Base-by-base conservation (phyloP, 192 early-diverging fungal genomes). In the Coemansia sp. region DNA sequence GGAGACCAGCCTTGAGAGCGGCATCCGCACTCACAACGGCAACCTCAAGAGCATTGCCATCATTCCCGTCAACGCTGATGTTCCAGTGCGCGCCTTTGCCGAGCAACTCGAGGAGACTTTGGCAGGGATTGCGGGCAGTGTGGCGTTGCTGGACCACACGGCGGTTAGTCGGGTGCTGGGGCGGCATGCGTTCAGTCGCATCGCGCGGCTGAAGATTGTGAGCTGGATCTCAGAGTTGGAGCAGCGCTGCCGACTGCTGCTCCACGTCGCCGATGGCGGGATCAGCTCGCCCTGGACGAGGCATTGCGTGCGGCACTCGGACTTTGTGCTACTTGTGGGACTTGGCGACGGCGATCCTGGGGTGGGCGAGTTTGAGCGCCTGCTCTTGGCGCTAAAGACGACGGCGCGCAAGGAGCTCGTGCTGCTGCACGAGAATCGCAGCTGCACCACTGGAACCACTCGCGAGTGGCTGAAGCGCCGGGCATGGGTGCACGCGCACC, bases 341-440 rank as follows among this genome's bases (percentile, higher is more conserved):
- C 77, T 96, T 7, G 96, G 93, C 18, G 95, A 97, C 63, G 92
- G 86, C 9, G 92, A 97, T 56, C 90, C 91, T 0, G 70, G 87
- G 0, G 90, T 98, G 14, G 95, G 96, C 43, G 95, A 97, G 62
- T 94, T 88, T 70, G 97, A 99, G 76, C 87, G 92, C 20, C 76
- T 96, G 48, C 83, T 99, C 60, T 83, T 98, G 62, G 88, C 93
- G 47, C 89, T 97, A 84, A 97, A 97, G 81, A 95, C 95, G 6
- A 99, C 97, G 0, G 97, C 96, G 43, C 88, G 96, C 57, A 99
- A 97, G 70, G 97, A 99, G 77, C 80, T 99, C 20, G 93, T 99
- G 16, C 75, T 99, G 13, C 78, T 99, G 36, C 95, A 98, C 76
- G 82, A 85, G 33, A 85, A 89, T 62, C 83, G 94, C 59, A 73